A percentile compares a stretch with the other conserved stretches of the same genome.
phyloP scores from a whole-genome alignment of 129 eudicot genomes.

The Logfia minima region DNA sequence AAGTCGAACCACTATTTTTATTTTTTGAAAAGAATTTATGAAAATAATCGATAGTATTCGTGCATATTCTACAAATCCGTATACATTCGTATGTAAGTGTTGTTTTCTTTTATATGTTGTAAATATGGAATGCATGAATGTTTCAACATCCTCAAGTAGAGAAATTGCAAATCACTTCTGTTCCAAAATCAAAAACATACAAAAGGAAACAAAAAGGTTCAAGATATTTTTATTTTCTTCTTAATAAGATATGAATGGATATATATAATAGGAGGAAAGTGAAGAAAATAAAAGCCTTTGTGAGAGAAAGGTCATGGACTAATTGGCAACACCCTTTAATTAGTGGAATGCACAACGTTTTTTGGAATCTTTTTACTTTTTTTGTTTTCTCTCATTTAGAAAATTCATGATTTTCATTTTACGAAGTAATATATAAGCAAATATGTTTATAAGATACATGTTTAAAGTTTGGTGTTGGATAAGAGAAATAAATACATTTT shows the following conservation, averaged over 20 bases:
- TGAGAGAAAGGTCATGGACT: background rate
- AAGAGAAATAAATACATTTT: too few relatives aligned
- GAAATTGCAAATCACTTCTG: conserved; percentile 23
- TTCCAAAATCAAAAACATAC: conserved; percentile 9
- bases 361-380: background rate
- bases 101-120: background rate
- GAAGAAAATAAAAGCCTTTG: conserved; percentile 15
- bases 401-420: background rate
- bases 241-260: conserved; percentile 20
- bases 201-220: conserved; percentile 16
- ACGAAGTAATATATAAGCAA: background rate
- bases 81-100: too few relatives aligned
- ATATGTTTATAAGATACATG: too few relatives aligned
- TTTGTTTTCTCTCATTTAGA: too few relatives aligned
- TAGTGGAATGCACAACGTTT: conserved; percentile 16
- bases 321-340: conserved; percentile 24
- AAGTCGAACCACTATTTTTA: too few relatives aligned
- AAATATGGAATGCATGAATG: conserved; percentile 17
- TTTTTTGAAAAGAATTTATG: too few relatives aligned
- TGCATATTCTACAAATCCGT: too few relatives aligned
- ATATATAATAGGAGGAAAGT: conserved; percentile 2
- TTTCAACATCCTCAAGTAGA: conserved; percentile 27
- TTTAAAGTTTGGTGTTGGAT: too few relatives aligned
- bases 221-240: background rate
- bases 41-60: too few relatives aligned